Percentiles rank a stretch among this genome's conserved stretches.
Evolutionary conservation across 352 stramenopile genomes (phyloP).

Genomic region (Phytophthora boehmeriae): DNA sequence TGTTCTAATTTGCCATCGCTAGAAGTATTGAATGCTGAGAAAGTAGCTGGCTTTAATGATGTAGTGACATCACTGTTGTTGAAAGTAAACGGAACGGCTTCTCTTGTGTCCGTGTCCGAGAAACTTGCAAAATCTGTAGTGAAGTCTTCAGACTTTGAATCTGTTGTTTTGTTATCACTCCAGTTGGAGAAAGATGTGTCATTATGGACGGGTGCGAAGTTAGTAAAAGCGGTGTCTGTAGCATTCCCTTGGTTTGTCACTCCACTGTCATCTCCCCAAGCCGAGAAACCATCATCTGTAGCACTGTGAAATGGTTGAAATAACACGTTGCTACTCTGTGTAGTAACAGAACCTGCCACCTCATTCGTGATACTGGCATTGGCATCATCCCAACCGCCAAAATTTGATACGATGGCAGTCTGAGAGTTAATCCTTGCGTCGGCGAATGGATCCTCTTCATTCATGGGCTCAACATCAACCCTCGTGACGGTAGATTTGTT

Average conservation of each 20-base stretch:
- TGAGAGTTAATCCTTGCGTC: constrained; percentile 6
- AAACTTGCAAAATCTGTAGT: no score
- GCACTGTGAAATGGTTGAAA: no score
- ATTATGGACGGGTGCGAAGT: no score
- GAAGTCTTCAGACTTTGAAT: background rate
- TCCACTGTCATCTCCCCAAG: background rate
- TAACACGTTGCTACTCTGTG: background rate
- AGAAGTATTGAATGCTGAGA: no score
- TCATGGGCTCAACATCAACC: background rate
- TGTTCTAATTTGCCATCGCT: no score
- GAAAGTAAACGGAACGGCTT: no score
- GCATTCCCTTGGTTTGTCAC: no score
- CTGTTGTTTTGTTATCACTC: background rate
- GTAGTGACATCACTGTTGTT: no score
- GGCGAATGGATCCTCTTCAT: constrained; percentile 16
- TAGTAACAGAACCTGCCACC: background rate
- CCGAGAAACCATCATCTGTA: no score
- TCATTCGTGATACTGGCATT: background rate
- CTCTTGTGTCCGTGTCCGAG: no score
- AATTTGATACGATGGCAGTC: constrained; percentile 6
- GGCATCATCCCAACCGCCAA: constrained; percentile 10
- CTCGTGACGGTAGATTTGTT: background rate
- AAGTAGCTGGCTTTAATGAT: no score
- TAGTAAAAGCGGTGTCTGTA: no score
- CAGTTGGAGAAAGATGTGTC: constrained; percentile 12